Evolutionary conservation across 208 protist species (phyloP), one percentile per base, ranked within the genome.

Genomic region (Acanthamoeba royreba): DNA sequence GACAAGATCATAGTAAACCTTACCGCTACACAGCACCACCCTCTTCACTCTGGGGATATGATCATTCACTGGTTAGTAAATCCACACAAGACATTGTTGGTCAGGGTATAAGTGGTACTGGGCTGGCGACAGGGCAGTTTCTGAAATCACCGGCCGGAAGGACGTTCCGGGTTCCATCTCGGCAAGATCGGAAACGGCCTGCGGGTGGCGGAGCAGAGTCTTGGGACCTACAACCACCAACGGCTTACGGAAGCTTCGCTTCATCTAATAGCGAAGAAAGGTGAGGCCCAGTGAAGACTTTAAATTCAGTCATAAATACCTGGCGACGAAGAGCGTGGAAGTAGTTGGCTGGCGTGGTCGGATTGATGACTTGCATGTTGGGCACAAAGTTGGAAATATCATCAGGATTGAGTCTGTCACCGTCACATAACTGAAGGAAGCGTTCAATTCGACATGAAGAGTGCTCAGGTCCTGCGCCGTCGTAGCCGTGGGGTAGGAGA

Each of bases 401-500:
- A 3, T 69, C 35, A 0, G 92, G 69, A 79, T 96, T 72, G 2
- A 92, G 86, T 4, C 88, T 47, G 88, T 83, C 88, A 33, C 31
- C 31, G 55, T 89, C 45, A 86, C 89, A 77, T n/a, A n/a, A n/a
- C n/a, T 96, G 95, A 4, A 96, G 61, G 94, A 95, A 96, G 58
- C 94, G 88, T 53, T 96, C 95, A 0, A 95, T 85, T 46, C 95
- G 92, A 58, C 89, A 93, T 25, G 43, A 81, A 9, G 72, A 93
- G 55, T 96, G 95, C 45, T 96, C 95, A 46, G 95, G 95, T 40
- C 95, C 95, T n/a, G 93, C 95, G 88, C 95, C 95, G 72, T 96
- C 95, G 25, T 79, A 96, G 46, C 95, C 95, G 49, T 96, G 95
- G 40, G 95, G 95, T 25, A 96, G 63, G 4, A 95, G 40, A 0